Base-by-base conservation (phyloP, 768 basidiomycete genomes). In the Xerocomellus chrysenteron region DNA sequence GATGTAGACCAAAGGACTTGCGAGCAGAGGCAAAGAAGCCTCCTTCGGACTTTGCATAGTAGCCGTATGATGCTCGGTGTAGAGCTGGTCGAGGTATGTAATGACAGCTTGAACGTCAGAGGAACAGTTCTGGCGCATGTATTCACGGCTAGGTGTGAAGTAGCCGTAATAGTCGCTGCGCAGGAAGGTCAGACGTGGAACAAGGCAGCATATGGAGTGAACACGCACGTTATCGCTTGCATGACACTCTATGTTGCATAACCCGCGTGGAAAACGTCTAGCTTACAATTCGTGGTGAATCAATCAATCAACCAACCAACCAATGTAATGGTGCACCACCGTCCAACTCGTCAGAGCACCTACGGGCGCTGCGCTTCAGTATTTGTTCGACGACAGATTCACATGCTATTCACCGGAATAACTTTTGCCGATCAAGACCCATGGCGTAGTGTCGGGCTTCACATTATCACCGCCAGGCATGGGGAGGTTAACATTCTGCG, bases 21-120 rank as follows among this genome's bases (percentile, higher is more conserved):
- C 21, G 21, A 21, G 21, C 79, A 47, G 82, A 78, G 26, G 86
- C 85, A 55, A 82, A 84, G 67, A 90, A 12, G 73, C 60, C 14
- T 79, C 74, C 67, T 89, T 85, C 57, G 89, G 68, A 21, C 60
- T 63, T 52, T 82, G 69, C 36, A 87, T 83, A 12, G 81, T 80
- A 30, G 70, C 67, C 7, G 66, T 54, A 57, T 84, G 74, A 1
- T 75, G 74, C 4, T 73, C 73, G 0, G 71, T 68, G 60, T 87
- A 83, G 7, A 83, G 81, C 50, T 76, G 49, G 64, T 90, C 88
- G 39, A 90, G 72, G 60, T 87, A 78, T 6, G 78, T 64, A 51
- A 90, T 78, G 16, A 85, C 86, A 5, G 79, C 79, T 66, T 87
- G 73, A 32, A 89, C 78, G 63, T 91, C 89, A 0, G 85, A 80